These are phyloP conservation scores for Grosmannia penicillata DNA, from an alignment of 2,329 filamentous ascomycete genomes.

Conservation along the genomic window DNA sequence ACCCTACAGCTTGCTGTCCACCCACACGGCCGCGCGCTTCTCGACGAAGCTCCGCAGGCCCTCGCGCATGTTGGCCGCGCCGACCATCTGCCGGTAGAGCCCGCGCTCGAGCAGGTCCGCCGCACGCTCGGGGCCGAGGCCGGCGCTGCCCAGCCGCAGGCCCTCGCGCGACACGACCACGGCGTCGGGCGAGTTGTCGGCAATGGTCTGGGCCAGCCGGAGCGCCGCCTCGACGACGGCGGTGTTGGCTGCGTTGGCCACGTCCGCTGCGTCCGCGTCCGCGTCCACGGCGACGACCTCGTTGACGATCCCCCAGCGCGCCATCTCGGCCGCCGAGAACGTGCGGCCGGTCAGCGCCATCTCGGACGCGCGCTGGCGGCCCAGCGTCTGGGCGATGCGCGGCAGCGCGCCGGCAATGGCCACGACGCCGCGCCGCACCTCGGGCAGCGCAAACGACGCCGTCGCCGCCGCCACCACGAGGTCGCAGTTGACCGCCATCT, in stretches of 20 bases:
- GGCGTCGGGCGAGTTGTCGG: conserved; percentile 56
- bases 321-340: conserved; percentile 44
- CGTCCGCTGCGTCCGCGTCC: conserved; percentile 18
- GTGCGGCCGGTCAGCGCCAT: conserved; percentile 51
- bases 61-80: conserved; percentile 59
- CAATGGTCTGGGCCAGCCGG: conserved; percentile 44
- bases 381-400: conserved; percentile 49
- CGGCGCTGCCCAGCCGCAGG: conserved; percentile 59
- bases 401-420: conserved; percentile 58
- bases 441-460: conserved; percentile 54
- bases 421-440: conserved; percentile 56
- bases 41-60: conserved; percentile 64
- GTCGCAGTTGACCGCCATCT: conserved; percentile 63
- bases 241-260: too few species aligned
- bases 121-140: conserved; percentile 46
- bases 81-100: conserved; percentile 44
- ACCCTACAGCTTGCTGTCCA: conserved; percentile 39
- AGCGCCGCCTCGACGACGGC: conserved; percentile 47
- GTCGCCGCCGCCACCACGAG: conserved; percentile 45
- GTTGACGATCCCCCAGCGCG: conserved; percentile 57
- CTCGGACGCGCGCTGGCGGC: conserved; percentile 54
- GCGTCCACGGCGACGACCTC: conserved; percentile 32
- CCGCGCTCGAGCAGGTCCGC: conserved; percentile 41
- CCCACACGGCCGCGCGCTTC: conserved; percentile 56
- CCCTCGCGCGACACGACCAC: conserved; percentile 62